phyloP scores from a whole-genome alignment of 148 eudicot genomes.

The Simmondsia chinensis region DNA sequence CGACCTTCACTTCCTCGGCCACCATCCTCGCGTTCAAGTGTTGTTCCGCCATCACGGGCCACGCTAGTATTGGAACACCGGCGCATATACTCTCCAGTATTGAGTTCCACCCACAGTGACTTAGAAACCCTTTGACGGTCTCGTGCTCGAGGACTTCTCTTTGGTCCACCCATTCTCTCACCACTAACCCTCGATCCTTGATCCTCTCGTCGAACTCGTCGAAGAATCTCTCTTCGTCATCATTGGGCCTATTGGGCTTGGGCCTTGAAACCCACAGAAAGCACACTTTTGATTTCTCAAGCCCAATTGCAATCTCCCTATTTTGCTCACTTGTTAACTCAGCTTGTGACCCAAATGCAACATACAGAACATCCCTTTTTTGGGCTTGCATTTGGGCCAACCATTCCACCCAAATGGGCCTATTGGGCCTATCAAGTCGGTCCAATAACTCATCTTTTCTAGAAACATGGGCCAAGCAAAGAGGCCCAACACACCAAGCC shows the following conservation, averaged over 20 bases:
- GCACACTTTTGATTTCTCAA: constrained; percentile 35
- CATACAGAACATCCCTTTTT: constrained; percentile 30
- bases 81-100: constrained; percentile 56
- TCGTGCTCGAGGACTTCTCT: constrained; percentile 33
- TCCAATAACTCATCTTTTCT: constrained; percentile 4
- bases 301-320: constrained; percentile 37
- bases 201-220: constrained; percentile 36
- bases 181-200: constrained; percentile 40
- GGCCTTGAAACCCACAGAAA: constrained; percentile 67
- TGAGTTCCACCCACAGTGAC: constrained; percentile 91
- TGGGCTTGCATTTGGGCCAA: constrained; percentile 29
- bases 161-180: constrained; percentile 68
- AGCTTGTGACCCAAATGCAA: constrained; percentile 72
- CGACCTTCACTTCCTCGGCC: constrained; percentile 56
- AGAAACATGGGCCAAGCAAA: constrained; percentile 49
- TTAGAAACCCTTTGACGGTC: constrained; percentile 39
- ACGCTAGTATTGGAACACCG: constrained; percentile 50
- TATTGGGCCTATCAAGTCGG: background rate
- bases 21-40: constrained; percentile 59
- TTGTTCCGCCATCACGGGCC: constrained; percentile 85
- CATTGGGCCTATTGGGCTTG: constrained; percentile 5
- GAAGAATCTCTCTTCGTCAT: constrained; percentile 7
- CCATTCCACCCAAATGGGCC: constrained; percentile 43
- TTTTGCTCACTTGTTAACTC: constrained; percentile 37
- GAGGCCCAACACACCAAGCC: constrained; percentile 55